Conservation (phyloP, 2,329 filamentous ascomycete genomes). For the Trichoderma asperellum region DNA sequence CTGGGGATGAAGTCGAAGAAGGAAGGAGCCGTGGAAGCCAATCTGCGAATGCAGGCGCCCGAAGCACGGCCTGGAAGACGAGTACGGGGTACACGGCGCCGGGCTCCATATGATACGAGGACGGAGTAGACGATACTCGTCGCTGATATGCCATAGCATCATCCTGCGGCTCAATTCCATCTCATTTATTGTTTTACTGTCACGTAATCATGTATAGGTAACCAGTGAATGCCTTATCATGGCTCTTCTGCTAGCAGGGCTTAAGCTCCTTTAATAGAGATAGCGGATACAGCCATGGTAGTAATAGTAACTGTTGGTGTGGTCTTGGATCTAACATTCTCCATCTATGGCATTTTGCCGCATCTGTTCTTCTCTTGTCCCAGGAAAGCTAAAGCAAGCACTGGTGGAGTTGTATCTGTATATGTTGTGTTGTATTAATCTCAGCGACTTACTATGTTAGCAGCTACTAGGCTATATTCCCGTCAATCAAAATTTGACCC, state of each 20-base stretch:
- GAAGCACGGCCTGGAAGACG: neutral
- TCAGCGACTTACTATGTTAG: neutral
- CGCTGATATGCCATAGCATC: neutral
- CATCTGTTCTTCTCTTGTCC: neutral
- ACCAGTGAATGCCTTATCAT: neutral
- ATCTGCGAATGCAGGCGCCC: constrained; percentile 1
- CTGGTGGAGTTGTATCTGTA: neutral
- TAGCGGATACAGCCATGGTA: neutral
- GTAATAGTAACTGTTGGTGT: neutral
- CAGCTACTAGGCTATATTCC: no score
- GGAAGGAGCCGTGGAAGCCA: constrained; percentile 20
- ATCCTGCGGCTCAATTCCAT: neutral
- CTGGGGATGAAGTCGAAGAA: constrained; percentile 11
- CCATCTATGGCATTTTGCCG: neutral
- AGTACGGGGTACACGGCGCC: neutral
- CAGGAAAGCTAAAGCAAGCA: neutral
- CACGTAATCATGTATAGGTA: neutral
- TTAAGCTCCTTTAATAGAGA: neutral
- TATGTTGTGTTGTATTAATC: no score
- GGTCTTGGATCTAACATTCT: neutral
- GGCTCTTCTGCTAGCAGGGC: neutral
- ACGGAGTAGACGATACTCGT: neutral
- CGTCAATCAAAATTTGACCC: constrained; percentile 8
- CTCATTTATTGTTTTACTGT: neutral
- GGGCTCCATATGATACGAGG: neutral